These are phyloP conservation scores for Colletotrichum plurivorum DNA, from an alignment of 2,329 filamentous ascomycete species.

Conservation along the genomic window DNA sequence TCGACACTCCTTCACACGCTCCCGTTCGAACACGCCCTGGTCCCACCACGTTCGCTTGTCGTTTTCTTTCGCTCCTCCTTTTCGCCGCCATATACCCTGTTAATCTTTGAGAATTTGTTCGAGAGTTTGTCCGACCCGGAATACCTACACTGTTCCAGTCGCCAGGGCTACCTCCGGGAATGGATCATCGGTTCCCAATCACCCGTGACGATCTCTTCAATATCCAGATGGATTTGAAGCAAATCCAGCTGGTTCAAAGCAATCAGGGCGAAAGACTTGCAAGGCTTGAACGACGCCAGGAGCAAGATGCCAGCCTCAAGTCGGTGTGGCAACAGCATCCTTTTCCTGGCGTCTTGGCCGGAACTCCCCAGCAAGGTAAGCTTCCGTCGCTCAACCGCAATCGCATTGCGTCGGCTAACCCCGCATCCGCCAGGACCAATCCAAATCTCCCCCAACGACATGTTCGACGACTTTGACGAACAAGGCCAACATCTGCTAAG, in stretches of 20 bases:
- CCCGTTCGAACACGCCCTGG: conserved; percentile 10
- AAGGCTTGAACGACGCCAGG: conserved; percentile 76
- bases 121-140: conserved; percentile 19
- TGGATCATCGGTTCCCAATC: conserved; percentile 74
- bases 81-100: conserved; percentile 5
- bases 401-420: conserved; percentile 41
- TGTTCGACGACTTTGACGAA: conserved; percentile 92
- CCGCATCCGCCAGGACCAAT: conserved; percentile 74
- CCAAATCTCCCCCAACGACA: conserved; percentile 83
- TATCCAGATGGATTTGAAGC: conserved; percentile 80
- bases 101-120: background rate
- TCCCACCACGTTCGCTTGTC: conserved; percentile 30
- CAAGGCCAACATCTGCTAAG: conserved; percentile 85
- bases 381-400: conserved; percentile 25
- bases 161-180: conserved; percentile 55
- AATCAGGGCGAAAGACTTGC: conserved; percentile 74
- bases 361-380: conserved; percentile 89
- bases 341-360: conserved; percentile 87
- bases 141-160: conserved; percentile 26
- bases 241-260: conserved; percentile 74
- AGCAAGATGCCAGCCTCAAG: conserved; percentile 78
- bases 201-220: conserved; percentile 76
- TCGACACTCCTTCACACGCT: conserved; percentile 23
- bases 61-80: conserved; percentile 20
- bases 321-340: conserved; percentile 94